These are phyloP conservation scores for Adansonia gregorii DNA, from an alignment of 441 rosid species.

Conservation along the genomic window DNA sequence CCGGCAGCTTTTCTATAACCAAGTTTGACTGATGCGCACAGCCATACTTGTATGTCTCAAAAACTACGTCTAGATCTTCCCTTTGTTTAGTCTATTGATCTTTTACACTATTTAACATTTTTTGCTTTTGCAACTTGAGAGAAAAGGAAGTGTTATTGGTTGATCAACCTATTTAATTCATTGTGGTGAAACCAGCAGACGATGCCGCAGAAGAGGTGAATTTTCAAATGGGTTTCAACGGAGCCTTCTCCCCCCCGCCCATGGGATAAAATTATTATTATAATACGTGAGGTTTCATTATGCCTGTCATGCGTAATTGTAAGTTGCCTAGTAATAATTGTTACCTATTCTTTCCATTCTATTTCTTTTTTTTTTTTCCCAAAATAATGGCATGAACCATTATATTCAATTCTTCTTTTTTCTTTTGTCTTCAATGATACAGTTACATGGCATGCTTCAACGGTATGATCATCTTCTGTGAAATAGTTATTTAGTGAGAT, in stretches of 20 bases:
- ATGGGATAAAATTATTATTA: neutral
- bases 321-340: neutral
- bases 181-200: neutral
- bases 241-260: neutral
- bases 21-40: neutral
- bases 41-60: neutral
- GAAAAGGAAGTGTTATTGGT: neutral
- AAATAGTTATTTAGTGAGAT: neutral
- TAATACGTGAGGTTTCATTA: neutral
- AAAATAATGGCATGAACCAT: neutral
- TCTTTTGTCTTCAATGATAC: neutral
- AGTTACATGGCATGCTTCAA: neutral
- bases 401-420: no score
- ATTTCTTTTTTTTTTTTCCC: neutral
- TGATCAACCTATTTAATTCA: conserved; percentile 3
- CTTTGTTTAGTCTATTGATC: conserved; percentile 4
- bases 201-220: neutral
- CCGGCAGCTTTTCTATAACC: neutral
- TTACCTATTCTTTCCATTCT: neutral
- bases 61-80: neutral
- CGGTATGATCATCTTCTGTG: neutral
- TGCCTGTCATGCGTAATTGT: neutral
- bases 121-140: neutral
- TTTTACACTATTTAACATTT: neutral
- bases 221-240: neutral